Conservation (phyloP, 2,329 filamentous ascomycete species). For the Cadophora luteo-olivacea region DNA sequence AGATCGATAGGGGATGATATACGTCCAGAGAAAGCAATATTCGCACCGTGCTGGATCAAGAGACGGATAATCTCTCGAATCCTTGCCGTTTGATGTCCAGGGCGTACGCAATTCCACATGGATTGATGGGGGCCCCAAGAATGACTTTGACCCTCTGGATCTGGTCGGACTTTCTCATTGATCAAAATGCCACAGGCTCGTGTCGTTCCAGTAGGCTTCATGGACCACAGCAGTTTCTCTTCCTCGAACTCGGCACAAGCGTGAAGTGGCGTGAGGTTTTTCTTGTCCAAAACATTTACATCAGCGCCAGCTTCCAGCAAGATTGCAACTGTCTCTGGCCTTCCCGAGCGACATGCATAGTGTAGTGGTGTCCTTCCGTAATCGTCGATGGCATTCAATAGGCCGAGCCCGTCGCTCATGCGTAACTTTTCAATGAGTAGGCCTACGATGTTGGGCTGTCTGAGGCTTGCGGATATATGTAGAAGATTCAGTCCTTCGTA, state of each 20-base stretch:
- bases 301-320: slow-evolving; percentile 31
- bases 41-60: slow-evolving; percentile 22
- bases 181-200: slow-evolving; percentile 4
- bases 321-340: slow-evolving; percentile 28
- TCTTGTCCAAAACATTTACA: slow-evolving; percentile 30
- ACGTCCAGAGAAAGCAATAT: slow-evolving; percentile 4
- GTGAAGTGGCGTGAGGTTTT: slow-evolving; percentile 21
- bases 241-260: slow-evolving; percentile 28
- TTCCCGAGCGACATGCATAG: slow-evolving; percentile 33
- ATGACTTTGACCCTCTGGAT: background rate
- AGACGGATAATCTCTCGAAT: slow-evolving; percentile 26
- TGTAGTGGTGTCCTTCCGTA: slow-evolving; percentile 32
- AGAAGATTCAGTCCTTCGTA: slow-evolving; percentile 48
- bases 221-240: slow-evolving; percentile 24
- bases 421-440: slow-evolving; percentile 23
- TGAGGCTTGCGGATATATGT: slow-evolving; percentile 48
- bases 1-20: background rate
- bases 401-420: background rate
- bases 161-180: background rate
- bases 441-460: slow-evolving; percentile 45
- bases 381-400: slow-evolving; percentile 20
- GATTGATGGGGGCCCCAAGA: background rate
- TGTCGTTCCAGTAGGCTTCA: background rate
- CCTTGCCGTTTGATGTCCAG: slow-evolving; percentile 16
- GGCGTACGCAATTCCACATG: background rate